Base-by-base conservation (phyloP, 1,139 yeast species). In the Lodderomyces beijingensis region DNA sequence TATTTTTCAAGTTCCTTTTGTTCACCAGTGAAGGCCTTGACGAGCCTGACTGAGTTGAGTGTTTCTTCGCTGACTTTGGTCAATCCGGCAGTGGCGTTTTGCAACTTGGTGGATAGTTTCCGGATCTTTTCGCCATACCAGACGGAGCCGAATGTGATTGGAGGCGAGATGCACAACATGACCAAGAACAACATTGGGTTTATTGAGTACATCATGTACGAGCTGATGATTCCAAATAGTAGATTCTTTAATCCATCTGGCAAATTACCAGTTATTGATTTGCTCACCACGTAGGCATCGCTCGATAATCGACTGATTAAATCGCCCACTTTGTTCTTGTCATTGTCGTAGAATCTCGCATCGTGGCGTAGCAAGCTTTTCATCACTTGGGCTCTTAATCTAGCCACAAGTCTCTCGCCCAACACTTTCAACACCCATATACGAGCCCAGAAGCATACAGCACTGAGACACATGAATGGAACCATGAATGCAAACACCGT, bases 241-340 rank as follows among this genome's bases (percentile, higher is more conserved):
- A 60, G 59, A 49, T 64, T 73, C 46, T 65, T 74, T 47, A 59
- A 63, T 35, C 74, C 74, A 49, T 61, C 77, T 8, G 67, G 79
- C 42, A 63, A 58, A 45, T 57, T 66, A 33, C 63, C 60, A 28
- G 74, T 72, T 40, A 60, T 68, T 11, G 64, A 72, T 46, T 64
- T 57, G 25, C 64, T 70, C 25, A 60, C 79, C 22, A 70, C 73
- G 43, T 72, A 71, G 5, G 78, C 78, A 46, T 73, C 78, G 42
- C 74, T 69, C 11, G 76, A 69, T 30, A 74, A 60, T 34, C 77
- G 53, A 15, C 75, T 65, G 33, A 74, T 71, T 41, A 74, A 63
- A 39, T 72, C 74, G n/a, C 79, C 79, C 2, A 73, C 74, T 42
- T 72, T 69, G 46, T 74, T 69, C 41, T 70, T 73, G 22, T 71